Conservation (phyloP, 495 filamentous ascomycete genomes). For the Daldinia caldariorum region DNA sequence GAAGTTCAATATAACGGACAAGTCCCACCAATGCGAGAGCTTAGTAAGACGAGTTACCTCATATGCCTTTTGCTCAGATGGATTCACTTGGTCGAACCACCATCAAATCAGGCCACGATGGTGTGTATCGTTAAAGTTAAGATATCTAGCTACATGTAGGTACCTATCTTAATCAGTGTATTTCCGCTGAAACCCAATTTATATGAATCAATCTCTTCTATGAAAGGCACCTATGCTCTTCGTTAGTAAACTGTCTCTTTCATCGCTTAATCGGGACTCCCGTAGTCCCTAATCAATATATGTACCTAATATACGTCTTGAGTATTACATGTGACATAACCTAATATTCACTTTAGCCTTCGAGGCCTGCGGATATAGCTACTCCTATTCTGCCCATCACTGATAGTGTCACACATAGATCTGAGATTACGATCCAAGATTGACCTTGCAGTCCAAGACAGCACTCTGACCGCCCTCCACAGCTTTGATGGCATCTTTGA, state of each 20-base stretch:
- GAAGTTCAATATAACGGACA: no score
- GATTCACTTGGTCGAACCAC: slow-evolving; percentile 6
- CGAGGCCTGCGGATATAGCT: not conserved
- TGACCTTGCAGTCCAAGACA: slow-evolving; percentile 68
- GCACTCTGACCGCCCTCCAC: slow-evolving; percentile 74
- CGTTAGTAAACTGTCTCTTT: not conserved
- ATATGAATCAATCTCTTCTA: slow-evolving; percentile 3
- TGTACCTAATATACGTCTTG: not conserved
- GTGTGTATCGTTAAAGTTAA: not conserved
- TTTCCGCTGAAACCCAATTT: not conserved
- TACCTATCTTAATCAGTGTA: not conserved
- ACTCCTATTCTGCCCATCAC: not conserved
- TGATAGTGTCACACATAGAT: not conserved
- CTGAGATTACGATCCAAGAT: slow-evolving; percentile 47
- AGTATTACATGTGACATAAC: not conserved
- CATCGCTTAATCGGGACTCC: not conserved
- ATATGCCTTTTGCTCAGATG: not conserved
- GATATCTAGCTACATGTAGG: not conserved
- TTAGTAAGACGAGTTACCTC: no score
- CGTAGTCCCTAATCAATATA: not conserved
- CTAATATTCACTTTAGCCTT: not conserved
- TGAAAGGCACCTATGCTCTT: not conserved
- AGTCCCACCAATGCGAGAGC: no score
- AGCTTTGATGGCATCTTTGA: slow-evolving; percentile 72
- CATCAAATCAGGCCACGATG: slow-evolving; percentile 2